Base-by-base conservation (phyloP, 306 rosid species). In the Coriaria nepalensis region DNA sequence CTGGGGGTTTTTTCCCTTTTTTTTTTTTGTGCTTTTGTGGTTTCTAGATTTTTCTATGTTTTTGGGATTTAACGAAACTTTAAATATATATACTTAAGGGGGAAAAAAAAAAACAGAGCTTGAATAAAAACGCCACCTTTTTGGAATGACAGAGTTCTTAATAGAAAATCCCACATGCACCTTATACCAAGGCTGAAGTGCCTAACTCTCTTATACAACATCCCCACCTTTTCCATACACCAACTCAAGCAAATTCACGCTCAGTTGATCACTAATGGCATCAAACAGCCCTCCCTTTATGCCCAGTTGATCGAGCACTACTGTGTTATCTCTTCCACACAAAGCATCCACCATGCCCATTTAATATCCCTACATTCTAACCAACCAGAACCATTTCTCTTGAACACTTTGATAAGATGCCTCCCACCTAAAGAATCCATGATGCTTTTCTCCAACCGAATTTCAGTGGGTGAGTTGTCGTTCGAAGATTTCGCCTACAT, bases 391-490 rank as follows among this genome's bases (percentile, higher is more conserved):
- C 45, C 71, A 40, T 76, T 75, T 59, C 77, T 81, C 71, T 58
- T 78, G 7, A 85, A 85, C 81, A 81, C 87, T 55, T 57, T 71
- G 77, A 57, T 85, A 37, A 58, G 82, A 59, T 73, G 87, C 10
- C 40, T 71, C 49, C 77, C 52, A 9, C 93, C 93, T 47, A 57
- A 45, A 9, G 45, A 64, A 12, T 78, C 87, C 5, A 55, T 81
- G 52, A 49, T 56, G 46, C 13, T 68, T 64, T 84, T 80, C 50
- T 55, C 39, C 69, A 43, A 56, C 10, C 65, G 70, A 68, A 69
- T 69, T 41, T 78, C 87, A 5, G 49, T 52, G 56, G 69, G 66
- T 54, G 70, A 64, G 63, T 47, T 76, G 33, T 8, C 13, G 36
- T 73, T 81, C 15, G 80, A 85, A 7, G 56, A 76, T 41, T 68